Percentiles rank a stretch among this genome's conserved stretches.
phyloP scores from a whole-genome alignment of 371 early-diverging fungal genomes.

The Funneliformis caledonium region DNA sequence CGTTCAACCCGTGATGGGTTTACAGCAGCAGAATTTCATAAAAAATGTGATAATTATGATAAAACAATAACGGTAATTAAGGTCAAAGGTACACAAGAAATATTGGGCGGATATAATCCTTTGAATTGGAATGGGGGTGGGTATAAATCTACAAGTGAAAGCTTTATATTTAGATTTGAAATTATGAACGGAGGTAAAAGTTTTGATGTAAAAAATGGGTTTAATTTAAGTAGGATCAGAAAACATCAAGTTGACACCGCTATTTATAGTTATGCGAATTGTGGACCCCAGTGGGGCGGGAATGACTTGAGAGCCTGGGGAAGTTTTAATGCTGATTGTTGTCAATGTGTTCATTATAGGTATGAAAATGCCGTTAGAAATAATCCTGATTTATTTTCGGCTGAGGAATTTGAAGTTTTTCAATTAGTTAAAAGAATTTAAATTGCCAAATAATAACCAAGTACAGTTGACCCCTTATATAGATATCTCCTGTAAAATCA shows the following conservation, averaged over 20 bases:
- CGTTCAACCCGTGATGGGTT: constrained; percentile 36
- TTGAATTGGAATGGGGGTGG: constrained; percentile 26
- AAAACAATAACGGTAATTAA: constrained; percentile 23
- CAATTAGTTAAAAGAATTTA: background rate
- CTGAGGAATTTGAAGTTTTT: constrained; percentile 27
- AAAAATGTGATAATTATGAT: constrained; percentile 32
- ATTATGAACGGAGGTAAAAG: background rate
- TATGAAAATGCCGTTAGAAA: constrained; percentile 10
- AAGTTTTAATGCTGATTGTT: constrained; percentile 23
- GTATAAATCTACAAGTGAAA: constrained; percentile 20
- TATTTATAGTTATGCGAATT: background rate
- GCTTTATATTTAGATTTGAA: constrained; percentile 27
- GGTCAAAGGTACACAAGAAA: constrained; percentile 3
- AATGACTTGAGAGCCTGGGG: constrained; percentile 18
- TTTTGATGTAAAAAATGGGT: background rate
- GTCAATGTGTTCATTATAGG: background rate
- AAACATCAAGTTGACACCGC: background rate
- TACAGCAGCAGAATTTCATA: constrained; percentile 10
- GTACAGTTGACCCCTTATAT: background rate
- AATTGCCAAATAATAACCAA: background rate
- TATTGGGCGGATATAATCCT: constrained; percentile 39
- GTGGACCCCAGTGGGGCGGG: background rate
- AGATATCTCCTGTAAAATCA: no score
- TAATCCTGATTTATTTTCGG: background rate
- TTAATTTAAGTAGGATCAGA: constrained; percentile 6